Conservation (phyloP, 108 stramenopile genomes). For the Nitzschia putrida region DNA sequence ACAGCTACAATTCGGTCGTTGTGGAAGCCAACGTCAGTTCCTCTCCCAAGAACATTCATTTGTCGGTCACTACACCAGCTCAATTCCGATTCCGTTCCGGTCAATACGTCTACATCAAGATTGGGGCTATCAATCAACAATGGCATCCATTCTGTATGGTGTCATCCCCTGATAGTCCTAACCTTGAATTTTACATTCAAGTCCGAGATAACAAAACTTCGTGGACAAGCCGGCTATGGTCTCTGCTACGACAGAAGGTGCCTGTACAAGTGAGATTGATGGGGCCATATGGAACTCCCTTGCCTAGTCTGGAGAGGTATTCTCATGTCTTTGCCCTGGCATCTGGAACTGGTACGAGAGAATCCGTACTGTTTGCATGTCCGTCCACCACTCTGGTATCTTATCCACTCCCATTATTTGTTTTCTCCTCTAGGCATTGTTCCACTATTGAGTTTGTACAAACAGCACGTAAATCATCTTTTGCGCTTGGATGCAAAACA, state of each 20-base stretch:
- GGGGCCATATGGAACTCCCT: slow-evolving; percentile 52
- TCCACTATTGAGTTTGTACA: slow-evolving; percentile 41
- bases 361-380: no score
- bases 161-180: slow-evolving; percentile 27
- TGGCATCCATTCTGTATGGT: slow-evolving; percentile 53
- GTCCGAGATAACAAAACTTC: slow-evolving; percentile 24
- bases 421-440: slow-evolving; percentile 34
- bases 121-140: slow-evolving; percentile 23
- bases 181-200: slow-evolving; percentile 46
- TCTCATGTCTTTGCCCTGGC: slow-evolving; percentile 44
- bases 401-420: no score
- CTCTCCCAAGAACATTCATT: slow-evolving; percentile 37
- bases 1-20: slow-evolving; percentile 31
- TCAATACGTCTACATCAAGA: slow-evolving; percentile 42
- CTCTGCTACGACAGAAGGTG: slow-evolving; percentile 7
- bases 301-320: slow-evolving; percentile 27
- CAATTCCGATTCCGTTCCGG: slow-evolving; percentile 45
- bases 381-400: no score
- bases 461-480: slow-evolving; percentile 37
- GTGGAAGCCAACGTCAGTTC: slow-evolving; percentile 14
- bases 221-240: slow-evolving; percentile 32
- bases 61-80: slow-evolving; percentile 36
- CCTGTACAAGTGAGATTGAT: slow-evolving; percentile 31
- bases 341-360: slow-evolving; percentile 28
- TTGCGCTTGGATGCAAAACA: slow-evolving; percentile 30